Percentiles rank a stretch among this genome's conserved stretches.
Conservation (phyloP, 768 basidiomycete genomes). For the Termitomyces sp. region DNA sequence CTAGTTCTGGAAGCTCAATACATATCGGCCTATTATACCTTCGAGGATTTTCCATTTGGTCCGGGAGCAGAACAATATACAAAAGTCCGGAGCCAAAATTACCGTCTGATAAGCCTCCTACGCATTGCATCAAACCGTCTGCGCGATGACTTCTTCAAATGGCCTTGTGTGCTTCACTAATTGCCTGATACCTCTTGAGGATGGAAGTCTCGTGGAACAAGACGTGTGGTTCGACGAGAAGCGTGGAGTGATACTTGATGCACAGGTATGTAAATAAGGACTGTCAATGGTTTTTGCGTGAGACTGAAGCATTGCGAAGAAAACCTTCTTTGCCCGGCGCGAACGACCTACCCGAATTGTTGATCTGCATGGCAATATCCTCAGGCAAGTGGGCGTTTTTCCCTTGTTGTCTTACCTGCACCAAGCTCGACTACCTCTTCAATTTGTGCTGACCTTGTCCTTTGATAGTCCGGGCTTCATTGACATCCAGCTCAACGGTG, state of each 20-base stretch:
- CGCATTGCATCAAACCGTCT: neutral
- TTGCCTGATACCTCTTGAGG: conserved; percentile 73
- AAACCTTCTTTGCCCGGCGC: conserved; percentile 58
- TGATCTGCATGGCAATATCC: conserved; percentile 71
- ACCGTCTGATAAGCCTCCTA: conserved; percentile 2
- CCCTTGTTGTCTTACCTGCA: neutral
- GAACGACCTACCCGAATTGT: conserved; percentile 59
- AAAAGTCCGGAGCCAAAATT: conserved; percentile 6
- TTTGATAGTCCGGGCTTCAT: conserved; percentile 69
- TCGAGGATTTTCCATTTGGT: conserved; percentile 10
- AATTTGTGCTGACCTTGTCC: neutral
- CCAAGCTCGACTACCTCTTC: neutral
- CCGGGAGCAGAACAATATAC: conserved; percentile 11
- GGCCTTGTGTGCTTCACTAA: conserved; percentile 84
- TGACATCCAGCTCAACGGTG: conserved; percentile 89
- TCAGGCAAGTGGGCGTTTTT: conserved; percentile 40
- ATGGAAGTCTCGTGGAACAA: conserved; percentile 66
- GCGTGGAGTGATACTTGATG: conserved; percentile 68
- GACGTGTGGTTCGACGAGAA: conserved; percentile 81
- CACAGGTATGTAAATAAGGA: conserved; percentile 45
- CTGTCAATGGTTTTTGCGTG: neutral
- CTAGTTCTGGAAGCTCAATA: neutral
- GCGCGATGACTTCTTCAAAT: conserved; percentile 43
- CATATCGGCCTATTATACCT: conserved; percentile 3
- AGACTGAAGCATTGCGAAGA: conserved; percentile 30